Percentiles rank a stretch among this genome's conserved stretches.
Conservation (phyloP, 2,329 filamentous ascomycete species). For the Tolypocladium tropicale region DNA sequence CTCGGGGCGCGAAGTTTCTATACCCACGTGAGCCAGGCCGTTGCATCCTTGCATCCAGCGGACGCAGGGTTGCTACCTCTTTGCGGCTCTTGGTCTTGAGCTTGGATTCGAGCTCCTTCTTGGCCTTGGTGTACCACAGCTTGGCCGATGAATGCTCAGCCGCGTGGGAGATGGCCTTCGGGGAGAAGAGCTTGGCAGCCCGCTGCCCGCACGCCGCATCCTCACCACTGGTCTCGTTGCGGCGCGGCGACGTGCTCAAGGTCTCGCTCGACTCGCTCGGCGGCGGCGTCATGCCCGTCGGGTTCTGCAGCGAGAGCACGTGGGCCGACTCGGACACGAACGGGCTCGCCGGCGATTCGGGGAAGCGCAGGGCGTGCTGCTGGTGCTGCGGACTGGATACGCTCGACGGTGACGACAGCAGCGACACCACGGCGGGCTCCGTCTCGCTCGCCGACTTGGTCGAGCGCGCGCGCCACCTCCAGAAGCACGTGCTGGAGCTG, state of each 20-base stretch:
- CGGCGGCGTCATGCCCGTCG: slow-evolving; percentile 6
- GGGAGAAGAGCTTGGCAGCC: neutral
- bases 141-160: slow-evolving; percentile 1
- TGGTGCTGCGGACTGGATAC: slow-evolving; percentile 3
- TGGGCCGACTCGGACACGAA: slow-evolving; percentile 38
- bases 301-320: slow-evolving; percentile 34
- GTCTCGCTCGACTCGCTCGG: slow-evolving; percentile 5
- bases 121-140: slow-evolving; percentile 10
- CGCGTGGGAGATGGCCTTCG: neutral
- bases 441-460: slow-evolving; percentile 24
- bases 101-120: slow-evolving; percentile 13
- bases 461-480: slow-evolving; percentile 30
- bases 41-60: no score
- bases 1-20: neutral
- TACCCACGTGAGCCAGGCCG: neutral
- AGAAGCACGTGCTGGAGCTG: slow-evolving; percentile 22
- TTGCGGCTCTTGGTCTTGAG: slow-evolving; percentile 7
- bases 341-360: slow-evolving; percentile 22
- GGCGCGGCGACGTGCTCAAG: slow-evolving; percentile 2
- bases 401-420: slow-evolving; percentile 15
- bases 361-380: slow-evolving; percentile 1
- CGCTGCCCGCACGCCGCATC: neutral
- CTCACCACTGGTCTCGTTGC: neutral
- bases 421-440: slow-evolving; percentile 11
- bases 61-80: slow-evolving; percentile 4